These are phyloP conservation scores for Podospora australis DNA, from an alignment of 495 filamentous ascomycete genomes.

Conservation along the genomic window DNA sequence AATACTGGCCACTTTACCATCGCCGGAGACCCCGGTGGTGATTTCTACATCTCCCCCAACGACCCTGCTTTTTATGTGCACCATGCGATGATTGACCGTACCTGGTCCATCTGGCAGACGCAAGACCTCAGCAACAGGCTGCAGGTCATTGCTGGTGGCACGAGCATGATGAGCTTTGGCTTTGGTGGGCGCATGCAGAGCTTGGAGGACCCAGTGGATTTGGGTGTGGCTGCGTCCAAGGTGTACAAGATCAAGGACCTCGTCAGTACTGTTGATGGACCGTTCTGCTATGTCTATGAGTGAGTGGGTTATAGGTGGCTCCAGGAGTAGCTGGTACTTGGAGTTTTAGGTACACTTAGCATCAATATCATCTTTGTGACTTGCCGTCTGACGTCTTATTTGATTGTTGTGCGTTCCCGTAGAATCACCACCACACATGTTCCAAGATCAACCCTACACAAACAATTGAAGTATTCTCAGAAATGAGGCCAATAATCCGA, in stretches of 20 bases:
- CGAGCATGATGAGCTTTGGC: no score
- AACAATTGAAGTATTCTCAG: no score
- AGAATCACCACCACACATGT: no score
- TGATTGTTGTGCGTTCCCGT: no score
- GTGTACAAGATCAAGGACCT: conserved; percentile 39
- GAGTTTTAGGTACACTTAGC: no score
- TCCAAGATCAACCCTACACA: no score
- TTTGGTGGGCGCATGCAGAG: conserved; percentile 27
- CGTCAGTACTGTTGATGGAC: conserved; percentile 40
- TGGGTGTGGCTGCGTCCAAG: conserved; percentile 33
- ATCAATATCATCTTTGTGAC: no score
- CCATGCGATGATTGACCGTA: conserved; percentile 63
- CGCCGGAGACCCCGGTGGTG: conserved; percentile 36
- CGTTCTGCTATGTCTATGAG: conserved; percentile 47
- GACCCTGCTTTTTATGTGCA: conserved; percentile 68
- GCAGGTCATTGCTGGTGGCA: no score
- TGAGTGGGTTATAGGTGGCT: no score
- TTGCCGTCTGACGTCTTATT: no score
- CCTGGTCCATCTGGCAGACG: conserved; percentile 68
- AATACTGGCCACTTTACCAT: conserved; percentile 34
- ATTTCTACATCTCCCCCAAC: conserved; percentile 55
- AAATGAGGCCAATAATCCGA: no score
- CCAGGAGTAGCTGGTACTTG: no score
- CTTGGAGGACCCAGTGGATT: conserved; percentile 37
- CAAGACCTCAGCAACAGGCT: conserved; percentile 28